These are phyloP conservation scores for Phaeoacremonium minimum DNA, from an alignment of 2,329 filamentous ascomycete species.

Conservation along the genomic window DNA sequence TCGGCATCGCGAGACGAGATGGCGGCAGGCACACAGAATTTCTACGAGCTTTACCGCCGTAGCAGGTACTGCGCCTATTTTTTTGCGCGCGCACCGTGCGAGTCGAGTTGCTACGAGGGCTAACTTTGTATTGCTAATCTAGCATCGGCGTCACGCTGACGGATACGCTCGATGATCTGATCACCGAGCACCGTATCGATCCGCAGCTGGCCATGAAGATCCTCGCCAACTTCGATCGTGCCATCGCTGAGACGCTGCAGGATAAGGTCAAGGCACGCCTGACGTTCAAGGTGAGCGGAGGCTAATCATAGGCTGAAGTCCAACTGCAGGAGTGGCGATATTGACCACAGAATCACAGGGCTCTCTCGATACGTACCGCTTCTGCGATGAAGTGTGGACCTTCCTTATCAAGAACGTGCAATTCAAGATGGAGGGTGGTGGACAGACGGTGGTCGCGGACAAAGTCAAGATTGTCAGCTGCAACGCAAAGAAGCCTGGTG, in stretches of 20 bases:
- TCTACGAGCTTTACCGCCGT: conserved; percentile 95
- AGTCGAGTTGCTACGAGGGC: conserved; percentile 6
- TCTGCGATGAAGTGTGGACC: conserved; percentile 99
- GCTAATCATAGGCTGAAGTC: no score
- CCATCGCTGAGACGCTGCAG: conserved; percentile 84
- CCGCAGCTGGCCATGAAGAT: conserved; percentile 99
- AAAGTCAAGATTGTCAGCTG: conserved; percentile 99
- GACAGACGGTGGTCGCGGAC: conserved; percentile 71
- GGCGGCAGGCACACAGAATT: conserved; percentile 50
- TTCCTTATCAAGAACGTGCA: conserved; percentile 98
- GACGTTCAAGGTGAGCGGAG: conserved; percentile 78
- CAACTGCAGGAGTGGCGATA: no score
- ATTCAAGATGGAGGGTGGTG: conserved; percentile 91
- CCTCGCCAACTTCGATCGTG: conserved; percentile 88
- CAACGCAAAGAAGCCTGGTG: conserved; percentile 71
- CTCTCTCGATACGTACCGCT: conserved; percentile 95
- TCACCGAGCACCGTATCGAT: conserved; percentile 91
- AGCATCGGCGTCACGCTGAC: conserved; percentile 93
- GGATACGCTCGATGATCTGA: conserved; percentile 94
- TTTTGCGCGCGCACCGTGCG: conserved; percentile 17
- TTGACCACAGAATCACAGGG: conserved; percentile 52
- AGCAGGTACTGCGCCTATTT: conserved; percentile 69
- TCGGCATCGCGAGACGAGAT: conserved; percentile 26
- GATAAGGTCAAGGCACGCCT: conserved; percentile 89
- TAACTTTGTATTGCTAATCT: conserved; percentile 9